These are phyloP conservation scores for Polygonum maritimum DNA, from an alignment of 148 eudicot genomes.

Conservation along the genomic window DNA sequence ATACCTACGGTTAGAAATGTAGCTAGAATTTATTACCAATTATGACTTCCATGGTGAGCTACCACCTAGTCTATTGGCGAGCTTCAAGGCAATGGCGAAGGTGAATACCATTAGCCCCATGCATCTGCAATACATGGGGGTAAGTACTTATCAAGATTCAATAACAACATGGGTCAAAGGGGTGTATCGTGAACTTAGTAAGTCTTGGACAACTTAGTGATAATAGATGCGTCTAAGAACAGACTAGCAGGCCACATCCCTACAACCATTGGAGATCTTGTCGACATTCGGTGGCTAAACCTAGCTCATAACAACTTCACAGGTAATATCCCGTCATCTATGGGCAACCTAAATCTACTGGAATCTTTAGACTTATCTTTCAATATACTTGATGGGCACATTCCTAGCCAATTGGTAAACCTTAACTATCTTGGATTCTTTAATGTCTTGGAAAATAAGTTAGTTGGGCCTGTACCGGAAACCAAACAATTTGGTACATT, in stretches of 20 bases:
- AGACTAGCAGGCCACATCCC: conserved; percentile 19
- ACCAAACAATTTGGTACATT: conserved; percentile 20
- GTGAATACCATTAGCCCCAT: background rate
- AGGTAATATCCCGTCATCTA: conserved; percentile 16
- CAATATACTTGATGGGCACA: conserved; percentile 16
- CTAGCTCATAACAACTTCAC: conserved; percentile 20
- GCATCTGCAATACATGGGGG: background rate
- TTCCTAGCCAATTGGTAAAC: conserved; percentile 14
- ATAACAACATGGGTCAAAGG: background rate
- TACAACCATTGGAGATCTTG: conserved; percentile 7
- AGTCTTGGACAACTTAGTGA: background rate
- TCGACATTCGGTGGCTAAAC: conserved; percentile 4
- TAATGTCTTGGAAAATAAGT: conserved; percentile 20
- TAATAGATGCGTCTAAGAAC: conserved; percentile 20
- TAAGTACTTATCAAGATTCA: background rate
- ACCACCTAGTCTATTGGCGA: conserved; percentile 3
- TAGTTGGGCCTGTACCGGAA: conserved; percentile 17
- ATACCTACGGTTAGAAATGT: no score
- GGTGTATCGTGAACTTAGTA: background rate
- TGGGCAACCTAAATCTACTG: conserved; percentile 6
- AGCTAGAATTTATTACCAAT: background rate
- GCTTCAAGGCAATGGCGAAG: conserved; percentile 9
- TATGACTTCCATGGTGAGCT: conserved; percentile 13
- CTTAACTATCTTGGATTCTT: conserved; percentile 12
- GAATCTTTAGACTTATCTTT: conserved; percentile 23